Evolutionary conservation across 441 rosid species (phyloP), one percentile per base, ranked within the genome.

Genomic region (Theobroma grandiflorum): DNA sequence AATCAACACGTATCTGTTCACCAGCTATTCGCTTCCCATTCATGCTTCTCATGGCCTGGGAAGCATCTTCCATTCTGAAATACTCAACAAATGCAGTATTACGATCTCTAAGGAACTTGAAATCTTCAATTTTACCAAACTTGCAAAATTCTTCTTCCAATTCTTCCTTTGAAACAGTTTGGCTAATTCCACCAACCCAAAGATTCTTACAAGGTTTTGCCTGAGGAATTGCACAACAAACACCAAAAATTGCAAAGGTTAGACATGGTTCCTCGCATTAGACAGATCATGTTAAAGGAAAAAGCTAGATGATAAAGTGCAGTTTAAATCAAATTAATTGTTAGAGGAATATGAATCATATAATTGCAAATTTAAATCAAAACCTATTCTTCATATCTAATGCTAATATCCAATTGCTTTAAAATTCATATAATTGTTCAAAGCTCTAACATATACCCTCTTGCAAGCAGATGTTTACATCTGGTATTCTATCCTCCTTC

Each of bases 161-260:
- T 69, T 90, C 89, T 79, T 92, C 97, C 80, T 88, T 90, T 4
- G 94, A 86, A 75, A 95, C 84, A 78, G 84, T 78, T 40, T 90
- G 84, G 89, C 93, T 86, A 78, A 95, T 88, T 80, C 99, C 99
- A 84, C 99, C 99, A 61, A 97, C 93, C 99, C 99, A 95, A 15
- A 95, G 87, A 76, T 89, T 85, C 86, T 92, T 95, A 77, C 86
- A 85, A 75, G 99, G 95, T 80, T 86, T 95, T 77, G 98, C 98
- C 99, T 97, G 91, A 35, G 18, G 52, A 16, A 55, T 20, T 61
- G 20, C 66, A 68, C 66, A 55, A 33, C 26, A 78, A 57, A 59
- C 49, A 10, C 22, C 70, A 14, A 42, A 10, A 35, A 22, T 26
- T 78, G 5, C 55, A 72, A 37, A 58, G 9, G 20, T 43, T 42